Conservation (phyloP, 352 stramenopile species). For the Elongisporangium prolatum region DNA sequence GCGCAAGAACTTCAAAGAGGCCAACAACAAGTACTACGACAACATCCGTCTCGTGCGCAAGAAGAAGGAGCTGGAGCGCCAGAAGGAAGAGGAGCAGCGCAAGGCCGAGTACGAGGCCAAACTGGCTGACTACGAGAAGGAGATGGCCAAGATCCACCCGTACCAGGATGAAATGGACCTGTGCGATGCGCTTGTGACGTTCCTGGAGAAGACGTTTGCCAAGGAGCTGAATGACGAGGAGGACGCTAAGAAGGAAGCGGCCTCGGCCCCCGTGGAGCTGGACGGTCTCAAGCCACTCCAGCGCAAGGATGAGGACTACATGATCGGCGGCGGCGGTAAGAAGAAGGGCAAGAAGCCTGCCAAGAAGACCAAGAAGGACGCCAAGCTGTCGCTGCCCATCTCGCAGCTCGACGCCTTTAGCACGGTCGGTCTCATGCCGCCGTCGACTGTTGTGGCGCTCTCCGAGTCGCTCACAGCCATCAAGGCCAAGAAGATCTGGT, state of each 20-base stretch:
- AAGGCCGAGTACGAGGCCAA: conserved; percentile 91
- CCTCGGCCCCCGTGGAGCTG: conserved; percentile 64
- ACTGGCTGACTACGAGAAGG: conserved; percentile 95
- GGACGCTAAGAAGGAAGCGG: conserved; percentile 30
- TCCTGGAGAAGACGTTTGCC: conserved; percentile 90
- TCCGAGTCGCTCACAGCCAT: conserved; percentile 89
- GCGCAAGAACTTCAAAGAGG: conserved; percentile 86
- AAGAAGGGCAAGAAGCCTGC: conserved; percentile 48
- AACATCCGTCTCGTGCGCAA: conserved; percentile 85
- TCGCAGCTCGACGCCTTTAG: conserved; percentile 89
- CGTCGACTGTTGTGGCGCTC: conserved; percentile 79
- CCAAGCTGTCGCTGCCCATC: conserved; percentile 75
- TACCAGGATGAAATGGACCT: conserved; percentile 96
- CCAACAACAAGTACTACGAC: conserved; percentile 94
- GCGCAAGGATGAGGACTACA: conserved; percentile 85
- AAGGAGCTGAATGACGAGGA: conserved; percentile 74
- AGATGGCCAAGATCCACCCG: conserved; percentile 94
- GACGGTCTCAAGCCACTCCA: conserved; percentile 91
- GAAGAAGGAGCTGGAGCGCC: conserved; percentile 80
- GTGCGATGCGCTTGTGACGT: conserved; percentile 91
- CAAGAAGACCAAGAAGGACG: conserved; percentile 79
- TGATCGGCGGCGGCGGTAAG: conserved; percentile 75
- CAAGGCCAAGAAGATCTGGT: conserved; percentile 94
- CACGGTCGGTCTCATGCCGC: conserved; percentile 88
- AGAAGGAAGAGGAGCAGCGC: conserved; percentile 76